Base-by-base conservation (phyloP, 1,284 basidiomycete species). In the Apiotrichum gamsii region DNA sequence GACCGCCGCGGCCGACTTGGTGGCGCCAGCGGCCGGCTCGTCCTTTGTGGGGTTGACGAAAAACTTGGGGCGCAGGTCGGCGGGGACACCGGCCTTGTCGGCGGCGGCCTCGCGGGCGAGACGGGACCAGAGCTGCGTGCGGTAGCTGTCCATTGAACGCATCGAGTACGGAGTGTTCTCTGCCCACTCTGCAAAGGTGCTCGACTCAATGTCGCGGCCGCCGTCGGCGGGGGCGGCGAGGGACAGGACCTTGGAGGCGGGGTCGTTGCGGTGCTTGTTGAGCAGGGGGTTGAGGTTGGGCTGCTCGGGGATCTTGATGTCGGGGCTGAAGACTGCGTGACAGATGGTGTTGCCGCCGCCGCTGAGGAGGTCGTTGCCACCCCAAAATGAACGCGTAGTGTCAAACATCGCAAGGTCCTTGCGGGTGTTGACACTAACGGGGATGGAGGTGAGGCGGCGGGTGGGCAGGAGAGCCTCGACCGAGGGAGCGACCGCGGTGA, bases 121-220 rank as follows among this genome's bases (percentile, higher is more conserved):
- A 70, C 83, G 81, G 30, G 81, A 80, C 88, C 87, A 90, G 2
- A 90, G 76, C 59, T 90, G 88, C 84, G 88, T 87, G 29, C 88
- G 80, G 59, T 79, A 90, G 67, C 81, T 78, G 72, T 91, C 88
- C 62, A 90, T 75, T 8, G 80, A 82, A 75, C 87, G 87, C 75
- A 88, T 79, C 5, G 83, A 85, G 72, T 89, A 89, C 4, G 83
- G 80, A 57, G 86, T 87, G 52, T 77, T 68, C 54, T 88, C 85
- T 30, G 83, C 58, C 68, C 72, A 74, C 16, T 67, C 58, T 33
- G 64, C 76, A 67, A 87, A 90, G 4, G 80, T 74, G 45, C 85
- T 82, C 3, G 43, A 43, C 62, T 85, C 84, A 16, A 76, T 73
- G 41, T 69, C 70, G 25, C 63, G 69, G 59, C 57, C 63, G 47